These are phyloP conservation scores for Saposhnikovia divaricata DNA, from an alignment of 129 eudicot species.

Conservation along the genomic window DNA sequence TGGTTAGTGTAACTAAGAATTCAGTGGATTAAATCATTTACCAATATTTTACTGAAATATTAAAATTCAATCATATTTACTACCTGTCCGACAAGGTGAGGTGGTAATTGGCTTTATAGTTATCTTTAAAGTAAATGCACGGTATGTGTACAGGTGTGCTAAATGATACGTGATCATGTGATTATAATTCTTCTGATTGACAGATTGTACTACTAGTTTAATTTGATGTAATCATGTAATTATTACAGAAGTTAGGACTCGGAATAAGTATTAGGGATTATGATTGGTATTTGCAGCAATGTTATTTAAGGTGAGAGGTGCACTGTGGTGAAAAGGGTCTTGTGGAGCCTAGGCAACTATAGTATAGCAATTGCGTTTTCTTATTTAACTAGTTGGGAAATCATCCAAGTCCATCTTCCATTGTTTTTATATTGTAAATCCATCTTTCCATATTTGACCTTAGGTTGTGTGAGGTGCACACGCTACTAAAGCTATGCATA, in stretches of 20 bases:
- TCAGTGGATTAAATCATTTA: background rate
- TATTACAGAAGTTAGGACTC: background rate
- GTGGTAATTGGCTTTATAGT: background rate
- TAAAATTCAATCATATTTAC: background rate
- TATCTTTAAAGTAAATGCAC: background rate
- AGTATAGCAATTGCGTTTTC: too few species aligned
- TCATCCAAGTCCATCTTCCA: too few species aligned
- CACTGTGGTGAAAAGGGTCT: too few species aligned
- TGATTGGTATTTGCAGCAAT: too few species aligned
- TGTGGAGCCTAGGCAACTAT: too few species aligned
- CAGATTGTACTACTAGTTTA: background rate
- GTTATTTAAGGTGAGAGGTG: too few species aligned
- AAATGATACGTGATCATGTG: background rate
- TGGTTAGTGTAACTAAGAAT: slow-evolving; percentile 36
- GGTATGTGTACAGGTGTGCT: background rate
- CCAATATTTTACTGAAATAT: background rate
- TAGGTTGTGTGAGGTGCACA: too few species aligned
- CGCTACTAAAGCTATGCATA: too few species aligned
- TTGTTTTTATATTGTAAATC: too few species aligned
- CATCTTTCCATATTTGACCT: too few species aligned
- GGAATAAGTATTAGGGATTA: background rate
- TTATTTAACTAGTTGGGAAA: background rate
- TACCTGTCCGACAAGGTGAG: background rate
- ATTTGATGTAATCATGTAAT: background rate
- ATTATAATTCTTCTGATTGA: background rate